Evolutionary conservation across 192 early-diverging fungal species (phyloP).

Genomic region (Entomortierella chlamydospora): DNA sequence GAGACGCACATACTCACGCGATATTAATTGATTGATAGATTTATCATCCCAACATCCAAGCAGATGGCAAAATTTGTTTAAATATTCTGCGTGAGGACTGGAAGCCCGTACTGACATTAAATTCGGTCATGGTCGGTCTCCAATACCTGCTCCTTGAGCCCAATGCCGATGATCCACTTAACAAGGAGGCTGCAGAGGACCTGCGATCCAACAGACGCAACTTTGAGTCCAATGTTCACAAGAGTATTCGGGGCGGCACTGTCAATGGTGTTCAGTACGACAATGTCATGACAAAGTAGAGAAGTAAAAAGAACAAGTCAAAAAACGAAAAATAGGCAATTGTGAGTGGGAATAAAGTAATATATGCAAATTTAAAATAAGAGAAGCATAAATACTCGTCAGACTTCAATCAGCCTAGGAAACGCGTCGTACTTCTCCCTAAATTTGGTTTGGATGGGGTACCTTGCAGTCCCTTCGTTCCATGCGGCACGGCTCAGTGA

Average conservation of each 20-base stretch:
- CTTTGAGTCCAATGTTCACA: conserved; percentile 83
- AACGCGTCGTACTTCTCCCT: too few species aligned
- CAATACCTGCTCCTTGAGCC: conserved; percentile 94
- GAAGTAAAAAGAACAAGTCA: conserved; percentile 2
- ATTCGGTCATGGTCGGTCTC: conserved; percentile 90
- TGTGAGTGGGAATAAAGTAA: too few species aligned
- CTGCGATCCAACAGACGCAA: conserved; percentile 73
- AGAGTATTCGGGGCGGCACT: conserved; percentile 81
- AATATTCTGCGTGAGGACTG: conserved; percentile 98
- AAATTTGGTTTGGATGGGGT: too few species aligned
- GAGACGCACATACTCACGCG: not conserved
- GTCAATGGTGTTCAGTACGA: conserved; percentile 78
- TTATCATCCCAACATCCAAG: conserved; percentile 98
- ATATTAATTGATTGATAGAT: conserved; percentile 63
- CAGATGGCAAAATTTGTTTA: conserved; percentile 95
- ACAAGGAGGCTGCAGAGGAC: conserved; percentile 93
- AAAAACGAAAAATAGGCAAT: conserved; percentile 20
- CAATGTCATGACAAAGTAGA: conserved; percentile 65
- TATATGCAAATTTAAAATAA: too few species aligned
- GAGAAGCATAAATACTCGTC: too few species aligned
- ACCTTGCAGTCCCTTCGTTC: too few species aligned
- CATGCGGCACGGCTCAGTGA: too few species aligned
- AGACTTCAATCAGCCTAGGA: not conserved
- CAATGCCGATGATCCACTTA: conserved; percentile 97
- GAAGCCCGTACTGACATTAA: conserved; percentile 97